A percentile compares a stretch with the other conserved stretches of the same genome.
These are phyloP conservation scores for Phytophthora pluvialis DNA, from an alignment of 352 stramenopile genomes.

Conservation along the genomic window DNA sequence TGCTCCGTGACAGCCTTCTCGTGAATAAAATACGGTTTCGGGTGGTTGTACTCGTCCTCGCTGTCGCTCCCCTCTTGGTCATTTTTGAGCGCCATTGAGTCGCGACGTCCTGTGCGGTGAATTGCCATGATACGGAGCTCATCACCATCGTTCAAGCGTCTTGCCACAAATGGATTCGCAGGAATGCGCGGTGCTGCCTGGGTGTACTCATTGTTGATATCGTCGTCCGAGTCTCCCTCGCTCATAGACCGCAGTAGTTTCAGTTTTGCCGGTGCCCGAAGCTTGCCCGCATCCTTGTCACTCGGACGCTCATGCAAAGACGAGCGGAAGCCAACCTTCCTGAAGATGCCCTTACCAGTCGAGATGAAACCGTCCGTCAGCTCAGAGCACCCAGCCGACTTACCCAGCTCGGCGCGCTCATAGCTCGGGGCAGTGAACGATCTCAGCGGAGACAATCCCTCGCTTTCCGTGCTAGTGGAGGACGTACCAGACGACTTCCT, in stretches of 20 bases:
- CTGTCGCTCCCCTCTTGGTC: conserved; percentile 49
- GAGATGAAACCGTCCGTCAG: conserved; percentile 86
- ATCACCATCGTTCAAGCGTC: conserved; percentile 80
- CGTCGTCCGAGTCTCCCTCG: conserved; percentile 45
- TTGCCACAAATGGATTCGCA: conserved; percentile 84
- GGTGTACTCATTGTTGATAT: conserved; percentile 75
- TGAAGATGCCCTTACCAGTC: conserved; percentile 88
- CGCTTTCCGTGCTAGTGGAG: conserved; percentile 50
- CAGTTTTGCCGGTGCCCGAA: conserved; percentile 35
- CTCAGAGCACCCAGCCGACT: conserved; percentile 57
- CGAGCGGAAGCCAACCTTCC: conserved; percentile 75
- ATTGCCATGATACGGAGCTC: conserved; percentile 87
- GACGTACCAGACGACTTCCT: conserved; percentile 65
- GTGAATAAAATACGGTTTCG: conserved; percentile 91
- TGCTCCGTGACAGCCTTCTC: conserved; percentile 87
- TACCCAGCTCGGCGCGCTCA: conserved; percentile 54
- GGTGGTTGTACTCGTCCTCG: conserved; percentile 64
- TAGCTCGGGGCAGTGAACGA: conserved; percentile 49
- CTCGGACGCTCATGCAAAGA: conserved; percentile 43
- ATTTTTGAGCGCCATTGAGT: conserved; percentile 59
- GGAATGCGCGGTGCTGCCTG: conserved; percentile 77
- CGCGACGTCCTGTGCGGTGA: conserved; percentile 66
- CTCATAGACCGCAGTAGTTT: conserved; percentile 41
- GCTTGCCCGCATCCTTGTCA: conserved; percentile 45
- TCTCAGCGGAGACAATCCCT: conserved; percentile 48